Base-by-base conservation (phyloP, 2,329 filamentous ascomycete species). In the Exophiala lecanii-corni region DNA sequence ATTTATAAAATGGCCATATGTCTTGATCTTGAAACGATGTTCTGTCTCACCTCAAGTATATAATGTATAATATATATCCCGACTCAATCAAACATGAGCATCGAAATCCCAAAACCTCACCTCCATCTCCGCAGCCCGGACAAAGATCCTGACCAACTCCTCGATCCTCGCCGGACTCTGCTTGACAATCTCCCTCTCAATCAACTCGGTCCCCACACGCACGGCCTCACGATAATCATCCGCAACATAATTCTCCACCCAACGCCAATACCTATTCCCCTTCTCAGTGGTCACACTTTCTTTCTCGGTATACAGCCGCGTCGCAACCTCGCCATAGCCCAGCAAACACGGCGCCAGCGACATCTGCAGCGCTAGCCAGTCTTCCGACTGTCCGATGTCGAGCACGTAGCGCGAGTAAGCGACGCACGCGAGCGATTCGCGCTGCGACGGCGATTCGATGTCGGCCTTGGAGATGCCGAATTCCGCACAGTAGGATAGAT, bases 201-300 rank as follows among this genome's bases (percentile, higher is more conserved):
- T 72, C 20, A 94, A 65, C 48, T 78, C 85, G 46, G 39, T 45
- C 10, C 86, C 87, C 2, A 79, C 72, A 51, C 71, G 71, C 41
- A 94, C 85, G 4, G 86, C 86, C 49, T 81, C 72, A 1, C 72
- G 67, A 54, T 94, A 96, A 60, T 92, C 86, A 1, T 86, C 81
- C 2, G 82, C 84, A 12, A 85, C 78, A 59, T 96, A 97, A 58
- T 87, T 94, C 60, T 89, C 74, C 53, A 97, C 87, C 91, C 91
- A 97, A 34, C 81, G 76, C 83, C 85, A 92, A 68, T 94, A 97
- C 13, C 68, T 72, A 61, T 91, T 94, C 0, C 71, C 78, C 9
- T 83, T 17, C n/a, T 35, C 25, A 6, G 18, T 41, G 28, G 73
- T 72, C 36, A 69, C 57, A 25, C 80, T 84, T n/a, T 69, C 71